Evolutionary conservation across 176 grass and related monocot genomes (phyloP).

Genomic region (Phoenix roebelenii): DNA sequence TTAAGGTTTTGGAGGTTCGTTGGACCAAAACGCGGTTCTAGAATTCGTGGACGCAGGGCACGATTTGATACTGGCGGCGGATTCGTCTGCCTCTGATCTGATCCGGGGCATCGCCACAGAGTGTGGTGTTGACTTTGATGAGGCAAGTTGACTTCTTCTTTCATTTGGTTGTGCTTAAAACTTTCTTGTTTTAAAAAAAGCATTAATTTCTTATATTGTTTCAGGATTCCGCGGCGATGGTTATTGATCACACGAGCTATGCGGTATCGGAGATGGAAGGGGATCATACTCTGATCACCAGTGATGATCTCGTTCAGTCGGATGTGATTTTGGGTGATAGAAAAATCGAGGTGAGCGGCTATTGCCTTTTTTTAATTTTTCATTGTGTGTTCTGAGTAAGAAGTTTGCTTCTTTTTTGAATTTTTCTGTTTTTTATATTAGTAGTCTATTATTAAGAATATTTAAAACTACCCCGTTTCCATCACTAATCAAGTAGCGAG

Average conservation of each 20-base stretch:
- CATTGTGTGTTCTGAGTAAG: too few species aligned
- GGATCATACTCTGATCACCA: slow-evolving; percentile 76
- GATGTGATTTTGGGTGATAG: slow-evolving; percentile 66
- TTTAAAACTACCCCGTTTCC: too few species aligned
- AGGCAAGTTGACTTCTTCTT: slow-evolving; percentile 37
- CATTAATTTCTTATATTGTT: slow-evolving; percentile 4
- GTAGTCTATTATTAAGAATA: too few species aligned
- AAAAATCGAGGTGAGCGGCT: slow-evolving; percentile 53
- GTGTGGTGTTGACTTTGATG: slow-evolving; percentile 89
- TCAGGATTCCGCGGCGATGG: slow-evolving; percentile 71
- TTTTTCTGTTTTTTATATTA: too few species aligned
- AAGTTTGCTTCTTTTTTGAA: too few species aligned
- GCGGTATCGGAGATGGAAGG: slow-evolving; percentile 65
- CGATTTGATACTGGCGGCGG: slow-evolving; percentile 81
- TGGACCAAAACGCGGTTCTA: slow-evolving; percentile 68
- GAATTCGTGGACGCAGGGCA: slow-evolving; percentile 83
- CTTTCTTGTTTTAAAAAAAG: not conserved
- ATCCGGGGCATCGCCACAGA: slow-evolving; percentile 88
- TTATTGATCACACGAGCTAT: slow-evolving; percentile 83
- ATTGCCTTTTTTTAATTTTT: too few species aligned
- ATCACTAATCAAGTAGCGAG: too few species aligned
- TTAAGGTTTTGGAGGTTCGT: slow-evolving; percentile 75
- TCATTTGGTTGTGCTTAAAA: not conserved
- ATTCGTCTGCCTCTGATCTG: slow-evolving; percentile 78
- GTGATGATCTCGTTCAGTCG: slow-evolving; percentile 66